These are phyloP conservation scores for Eucalyptus albens DNA, from an alignment of 345 rosid species.

Conservation along the genomic window DNA sequence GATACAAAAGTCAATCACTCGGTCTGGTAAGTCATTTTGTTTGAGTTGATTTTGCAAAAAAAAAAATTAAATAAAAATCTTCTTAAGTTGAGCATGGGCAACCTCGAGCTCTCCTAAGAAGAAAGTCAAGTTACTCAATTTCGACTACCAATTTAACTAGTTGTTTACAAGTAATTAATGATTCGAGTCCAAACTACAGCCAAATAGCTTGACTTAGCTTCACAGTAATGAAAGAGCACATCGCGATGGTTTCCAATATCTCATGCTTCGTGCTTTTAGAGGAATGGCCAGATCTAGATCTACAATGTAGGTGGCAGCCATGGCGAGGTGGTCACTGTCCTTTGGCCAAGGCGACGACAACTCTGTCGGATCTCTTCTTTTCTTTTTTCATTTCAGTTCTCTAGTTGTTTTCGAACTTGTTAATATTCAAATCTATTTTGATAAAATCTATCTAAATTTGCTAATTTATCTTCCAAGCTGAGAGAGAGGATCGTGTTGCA, in stretches of 20 bases:
- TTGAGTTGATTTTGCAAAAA: no score
- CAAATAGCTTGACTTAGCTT: neutral
- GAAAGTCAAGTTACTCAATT: no score
- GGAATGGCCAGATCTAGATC: neutral
- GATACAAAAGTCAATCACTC: no score
- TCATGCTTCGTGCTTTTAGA: neutral
- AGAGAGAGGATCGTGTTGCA: no score
- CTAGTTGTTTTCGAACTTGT: neutral
- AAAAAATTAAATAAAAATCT: no score
- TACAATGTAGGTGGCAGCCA: neutral
- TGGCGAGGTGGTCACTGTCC: neutral
- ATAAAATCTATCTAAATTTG: no score
- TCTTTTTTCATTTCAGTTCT: neutral
- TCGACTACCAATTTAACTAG: no score
- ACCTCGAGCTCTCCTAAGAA: no score
- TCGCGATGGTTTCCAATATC: fast-evolving
- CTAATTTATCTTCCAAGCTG: no score
- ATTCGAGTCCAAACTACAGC: neutral
- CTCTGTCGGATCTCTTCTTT: neutral
- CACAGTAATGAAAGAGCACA: neutral
- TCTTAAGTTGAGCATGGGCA: no score
- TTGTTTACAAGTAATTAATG: neutral
- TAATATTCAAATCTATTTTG: neutral
- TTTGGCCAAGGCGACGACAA: neutral
- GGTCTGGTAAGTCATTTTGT: no score